Base-by-base conservation (phyloP, 208 protist species). In the Trypanosoma melophagium region DNA sequence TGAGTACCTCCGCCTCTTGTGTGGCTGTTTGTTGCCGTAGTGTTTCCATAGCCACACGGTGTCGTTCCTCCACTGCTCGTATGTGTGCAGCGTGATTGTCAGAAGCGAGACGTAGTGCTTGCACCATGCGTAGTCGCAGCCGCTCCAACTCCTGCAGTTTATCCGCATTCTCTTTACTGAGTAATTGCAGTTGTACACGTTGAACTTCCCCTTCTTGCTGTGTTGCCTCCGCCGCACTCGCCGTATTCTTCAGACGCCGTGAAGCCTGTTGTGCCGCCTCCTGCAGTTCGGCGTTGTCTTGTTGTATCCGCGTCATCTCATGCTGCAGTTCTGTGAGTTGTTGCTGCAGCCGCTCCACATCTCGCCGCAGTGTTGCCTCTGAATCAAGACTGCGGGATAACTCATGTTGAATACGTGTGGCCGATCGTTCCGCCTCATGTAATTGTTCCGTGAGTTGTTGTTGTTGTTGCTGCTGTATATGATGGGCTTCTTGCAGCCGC, bases 21-120 rank as follows among this genome's bases (percentile, higher is more conserved):
- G 86, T 85, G 38, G 72, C 77, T 44, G 80, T 65, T 31, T 77
- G 69, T 35, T 47, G 73, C 17, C 84, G 83, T 41, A 92, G 66
- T 59, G 79, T 77, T 59, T 92, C 89, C 13, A 94, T 57, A 10
- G 73, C 71, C 45, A 79, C 71, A n/a, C 72, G 69, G 45, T 94
- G 89, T 14, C 83, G 82, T 74, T 94, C 89, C 74, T 92, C 86
- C 19, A 94, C 83, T 25, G 90, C 58, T 50, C 81, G 81, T 12
- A 94, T 74, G 69, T 94, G 89, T 2, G 81, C 71, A n/a, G 77
- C 77, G 70, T 94, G 89, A 60, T 90, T 94, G 56, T 90, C 84
- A 22, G 77, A 69, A 9, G 85, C 65, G 72, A 87, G 81, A 7
- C 84, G 78, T 47, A 94, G 80, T 52, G 86, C 81, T 62, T 76